Evolutionary conservation across 1,284 basidiomycete genomes (phyloP).

Genomic region (Cystobasidium pallidum): DNA sequence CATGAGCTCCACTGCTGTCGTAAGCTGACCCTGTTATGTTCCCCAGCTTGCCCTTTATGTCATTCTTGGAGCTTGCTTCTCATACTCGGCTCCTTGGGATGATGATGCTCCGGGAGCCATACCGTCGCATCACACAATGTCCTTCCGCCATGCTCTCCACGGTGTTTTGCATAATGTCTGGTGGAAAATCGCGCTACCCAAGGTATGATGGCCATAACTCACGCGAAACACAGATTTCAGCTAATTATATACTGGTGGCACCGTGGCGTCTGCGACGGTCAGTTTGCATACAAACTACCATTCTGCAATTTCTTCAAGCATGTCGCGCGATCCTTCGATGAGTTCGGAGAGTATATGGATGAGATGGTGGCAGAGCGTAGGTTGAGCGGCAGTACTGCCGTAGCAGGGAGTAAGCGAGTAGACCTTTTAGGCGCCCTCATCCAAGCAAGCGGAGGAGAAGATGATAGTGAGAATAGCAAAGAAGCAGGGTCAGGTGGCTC

Average conservation of each 20-base stretch:
- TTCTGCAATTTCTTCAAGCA: slow-evolving; percentile 28
- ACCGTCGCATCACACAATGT: slow-evolving; percentile 36
- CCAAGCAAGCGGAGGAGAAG: slow-evolving; percentile 30
- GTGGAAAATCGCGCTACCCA: slow-evolving; percentile 43
- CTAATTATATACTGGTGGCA: neutral
- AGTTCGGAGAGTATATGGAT: slow-evolving; percentile 36
- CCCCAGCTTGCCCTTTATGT: slow-evolving; percentile 34
- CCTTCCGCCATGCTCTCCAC: slow-evolving; percentile 43
- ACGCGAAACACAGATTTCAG: neutral
- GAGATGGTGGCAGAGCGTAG: slow-evolving; percentile 44
- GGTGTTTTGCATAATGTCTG: slow-evolving; percentile 44
- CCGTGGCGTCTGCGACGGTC: neutral
- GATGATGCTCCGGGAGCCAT: slow-evolving; percentile 34
- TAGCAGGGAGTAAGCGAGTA: neutral
- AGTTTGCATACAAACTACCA: slow-evolving; percentile 40
- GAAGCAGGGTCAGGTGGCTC: neutral
- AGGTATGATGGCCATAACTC: neutral
- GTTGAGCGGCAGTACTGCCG: neutral
- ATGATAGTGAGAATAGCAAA: neutral
- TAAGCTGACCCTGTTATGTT: too few species aligned
- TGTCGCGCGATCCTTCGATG: slow-evolving; percentile 31
- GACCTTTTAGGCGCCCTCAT: slow-evolving; percentile 42
- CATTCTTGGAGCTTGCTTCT: slow-evolving; percentile 43
- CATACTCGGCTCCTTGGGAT: slow-evolving; percentile 41
- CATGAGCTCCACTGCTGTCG: too few species aligned